A percentile compares a stretch with the other conserved stretches of the same genome.
These are phyloP conservation scores for Trichoderma sp. DNA, from an alignment of 2,329 filamentous ascomycete genomes.

Conservation along the genomic window DNA sequence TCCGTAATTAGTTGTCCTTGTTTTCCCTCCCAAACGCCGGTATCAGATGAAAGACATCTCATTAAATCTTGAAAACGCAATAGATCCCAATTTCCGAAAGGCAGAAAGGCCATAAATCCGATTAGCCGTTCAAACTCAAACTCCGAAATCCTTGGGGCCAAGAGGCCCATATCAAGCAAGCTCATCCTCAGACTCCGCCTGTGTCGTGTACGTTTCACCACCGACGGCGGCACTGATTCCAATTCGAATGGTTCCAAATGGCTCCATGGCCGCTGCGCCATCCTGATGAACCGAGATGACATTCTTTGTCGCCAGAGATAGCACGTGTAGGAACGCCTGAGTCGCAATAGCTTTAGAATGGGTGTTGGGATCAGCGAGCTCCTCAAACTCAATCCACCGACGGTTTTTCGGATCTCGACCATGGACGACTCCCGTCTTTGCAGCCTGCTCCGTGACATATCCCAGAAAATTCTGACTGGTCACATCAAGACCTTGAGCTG, in stretches of 20 bases:
- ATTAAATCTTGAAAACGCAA: background rate
- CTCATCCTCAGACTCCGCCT: slow-evolving; percentile 14
- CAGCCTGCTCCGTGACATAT: slow-evolving; percentile 40
- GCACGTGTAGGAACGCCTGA: slow-evolving; percentile 72
- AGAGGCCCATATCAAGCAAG: slow-evolving; percentile 1
- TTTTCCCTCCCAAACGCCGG: background rate
- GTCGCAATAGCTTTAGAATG: slow-evolving; percentile 61
- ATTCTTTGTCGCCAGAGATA: slow-evolving; percentile 66
- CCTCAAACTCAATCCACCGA: slow-evolving; percentile 62
- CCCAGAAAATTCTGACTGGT: slow-evolving; percentile 46
- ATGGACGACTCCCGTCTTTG: slow-evolving; percentile 32
- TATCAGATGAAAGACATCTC: background rate
- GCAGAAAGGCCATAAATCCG: background rate
- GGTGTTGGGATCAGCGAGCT: slow-evolving; percentile 59
- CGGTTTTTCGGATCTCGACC: slow-evolving; percentile 32
- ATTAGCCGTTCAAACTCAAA: background rate
- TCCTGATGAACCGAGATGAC: slow-evolving; percentile 62
- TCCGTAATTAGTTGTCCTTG: background rate
- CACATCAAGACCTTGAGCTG: slow-evolving; percentile 39
- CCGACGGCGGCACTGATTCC: slow-evolving; percentile 33
- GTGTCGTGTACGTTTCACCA: slow-evolving; percentile 11
- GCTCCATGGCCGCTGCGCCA: slow-evolving; percentile 31
- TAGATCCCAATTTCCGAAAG: background rate
- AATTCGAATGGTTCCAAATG: slow-evolving; percentile 48
- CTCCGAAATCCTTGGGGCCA: background rate